Conservation (phyloP, 2,329 filamentous ascomycete species). For the Fonsecaea multimorphosa region DNA sequence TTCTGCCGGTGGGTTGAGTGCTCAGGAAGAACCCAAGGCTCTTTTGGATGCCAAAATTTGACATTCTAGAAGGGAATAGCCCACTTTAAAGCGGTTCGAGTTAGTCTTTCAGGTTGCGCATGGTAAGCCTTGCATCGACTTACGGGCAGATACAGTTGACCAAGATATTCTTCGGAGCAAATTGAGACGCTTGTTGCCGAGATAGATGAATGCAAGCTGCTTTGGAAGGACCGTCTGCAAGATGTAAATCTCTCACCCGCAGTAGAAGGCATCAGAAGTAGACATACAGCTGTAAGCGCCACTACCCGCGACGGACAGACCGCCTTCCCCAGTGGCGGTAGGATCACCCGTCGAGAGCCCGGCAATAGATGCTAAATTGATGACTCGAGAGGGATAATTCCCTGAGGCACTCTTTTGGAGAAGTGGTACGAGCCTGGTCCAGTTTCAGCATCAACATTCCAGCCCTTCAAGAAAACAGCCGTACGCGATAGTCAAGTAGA, state of each 20-base stretch:
- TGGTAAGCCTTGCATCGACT: conserved; percentile 4
- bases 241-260: background rate
- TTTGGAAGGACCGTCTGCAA: conserved; percentile 57
- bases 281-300: conserved; percentile 57
- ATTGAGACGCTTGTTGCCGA: conserved; percentile 57
- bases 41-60: conserved; percentile 57
- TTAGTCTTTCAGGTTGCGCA: background rate
- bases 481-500: conserved; percentile 49
- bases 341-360: conserved; percentile 53
- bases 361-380: conserved; percentile 60
- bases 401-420: conserved; percentile 54
- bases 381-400: conserved; percentile 55
- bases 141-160: conserved; percentile 52
- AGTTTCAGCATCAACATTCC: background rate
- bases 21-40: conserved; percentile 56
- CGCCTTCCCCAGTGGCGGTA: conserved; percentile 54
- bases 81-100: conserved; percentile 47
- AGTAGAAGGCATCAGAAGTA: background rate
- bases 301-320: conserved; percentile 58
- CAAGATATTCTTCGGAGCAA: conserved; percentile 60
- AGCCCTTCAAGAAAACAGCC: background rate
- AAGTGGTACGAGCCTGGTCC: conserved; percentile 50
- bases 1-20: conserved; percentile 55
- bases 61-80: conserved; percentile 61
- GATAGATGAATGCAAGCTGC: conserved; percentile 61